These are phyloP conservation scores for Phoenix roebelenii DNA, from an alignment of 176 grass and related monocot species.

Conservation along the genomic window DNA sequence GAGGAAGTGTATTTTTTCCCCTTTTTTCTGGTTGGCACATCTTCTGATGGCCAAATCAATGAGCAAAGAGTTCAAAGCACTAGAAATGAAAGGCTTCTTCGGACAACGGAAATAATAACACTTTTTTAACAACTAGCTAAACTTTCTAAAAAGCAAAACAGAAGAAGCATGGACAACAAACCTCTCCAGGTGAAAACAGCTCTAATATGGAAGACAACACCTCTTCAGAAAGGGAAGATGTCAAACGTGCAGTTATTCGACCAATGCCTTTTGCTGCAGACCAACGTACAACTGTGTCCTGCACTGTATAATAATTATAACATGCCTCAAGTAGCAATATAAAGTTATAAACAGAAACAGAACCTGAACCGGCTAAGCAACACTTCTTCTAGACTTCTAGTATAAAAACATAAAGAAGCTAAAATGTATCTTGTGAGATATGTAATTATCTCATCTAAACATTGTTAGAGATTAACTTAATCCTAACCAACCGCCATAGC, in stretches of 20 bases:
- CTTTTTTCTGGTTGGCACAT: no score
- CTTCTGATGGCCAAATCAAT: no score
- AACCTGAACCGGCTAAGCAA: no score
- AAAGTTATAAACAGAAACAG: background rate
- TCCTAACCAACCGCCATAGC: no score
- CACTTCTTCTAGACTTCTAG: no score
- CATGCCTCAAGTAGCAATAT: constrained; percentile 4
- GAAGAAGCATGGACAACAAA: constrained; percentile 15
- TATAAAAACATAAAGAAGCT: no score
- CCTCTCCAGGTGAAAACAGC: constrained; percentile 88
- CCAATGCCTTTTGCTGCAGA: constrained; percentile 96
- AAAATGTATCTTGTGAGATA: no score
- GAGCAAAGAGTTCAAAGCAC: constrained; percentile 1
- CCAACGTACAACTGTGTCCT: constrained; percentile 97
- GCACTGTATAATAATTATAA: constrained; percentile 27
- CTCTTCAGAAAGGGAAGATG: constrained; percentile 76
- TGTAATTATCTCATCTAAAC: no score
- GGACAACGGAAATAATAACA: background rate
- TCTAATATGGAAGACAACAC: constrained; percentile 83
- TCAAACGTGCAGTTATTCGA: constrained; percentile 88
- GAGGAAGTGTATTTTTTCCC: no score
- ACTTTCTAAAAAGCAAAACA: background rate
- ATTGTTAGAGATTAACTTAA: no score
- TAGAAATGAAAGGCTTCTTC: constrained; percentile 9
- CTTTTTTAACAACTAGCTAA: background rate